Evolutionary conservation across 1,284 basidiomycete genomes (phyloP), one percentile per base, ranked within the genome.

Genomic region (Naganishia cerealis): DNA sequence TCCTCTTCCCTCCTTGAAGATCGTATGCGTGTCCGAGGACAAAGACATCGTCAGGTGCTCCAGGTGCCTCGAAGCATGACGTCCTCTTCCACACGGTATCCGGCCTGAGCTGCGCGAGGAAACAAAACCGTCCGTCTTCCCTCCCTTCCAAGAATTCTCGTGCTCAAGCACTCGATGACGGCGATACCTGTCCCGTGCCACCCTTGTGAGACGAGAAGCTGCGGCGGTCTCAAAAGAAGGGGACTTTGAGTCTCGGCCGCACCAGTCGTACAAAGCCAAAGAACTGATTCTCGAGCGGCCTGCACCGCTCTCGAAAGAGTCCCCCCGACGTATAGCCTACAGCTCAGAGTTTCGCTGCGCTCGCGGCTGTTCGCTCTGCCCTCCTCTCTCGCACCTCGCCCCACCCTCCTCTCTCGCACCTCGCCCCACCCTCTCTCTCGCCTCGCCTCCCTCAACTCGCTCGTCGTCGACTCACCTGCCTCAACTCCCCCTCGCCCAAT

Each of bases 401-500:
- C 2, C 24, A 9, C 9, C n/a, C 24, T 9, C 9, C 5, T 6
- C 4, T 8, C n/a, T n/a, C n/a, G n/a, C n/a, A n/a, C n/a, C n/a
- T n/a, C n/a, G n/a, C n/a, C n/a, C n/a, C n/a, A 15, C n/a, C n/a
- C n/a, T n/a, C n/a, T n/a, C n/a, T n/a, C n/a, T n/a, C n/a, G n/a
- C n/a, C n/a, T 8, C 43, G 43, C 43, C n/a, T 18, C 43, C 9
- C 43, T 46, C 43, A n/a, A n/a, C n/a, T n/a, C 29, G 40, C 9
- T 24, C 38, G 13, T 24, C 18, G 38, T 3, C 33, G 39, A 57
- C 76, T 62, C 40, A 78, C 90, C 71, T 87, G 86, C 72, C 89
- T 85, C 83, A 96, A 88, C 72, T 94, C 90, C n/a, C 80, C 78
- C 76, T 94, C 91, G 5, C 89, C 84, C 12, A 78, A 70, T n/a